Conservation (phyloP, 139 green algal species). For the Chlorella vulgaris region DNA sequence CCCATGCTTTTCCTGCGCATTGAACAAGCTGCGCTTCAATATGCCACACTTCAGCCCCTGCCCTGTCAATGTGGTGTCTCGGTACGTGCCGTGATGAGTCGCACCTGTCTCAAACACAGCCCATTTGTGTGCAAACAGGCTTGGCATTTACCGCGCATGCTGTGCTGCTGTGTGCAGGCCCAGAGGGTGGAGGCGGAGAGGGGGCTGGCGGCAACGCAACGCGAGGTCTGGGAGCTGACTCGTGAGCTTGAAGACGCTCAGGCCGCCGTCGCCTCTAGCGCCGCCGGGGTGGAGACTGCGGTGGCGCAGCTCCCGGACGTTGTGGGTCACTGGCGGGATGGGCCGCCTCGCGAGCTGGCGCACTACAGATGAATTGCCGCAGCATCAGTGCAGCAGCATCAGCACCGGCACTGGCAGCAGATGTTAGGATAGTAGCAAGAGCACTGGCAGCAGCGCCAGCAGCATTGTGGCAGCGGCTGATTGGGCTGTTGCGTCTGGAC, state of each 20-base stretch:
- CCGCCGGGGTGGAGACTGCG: not conserved
- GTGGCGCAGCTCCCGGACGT: not conserved
- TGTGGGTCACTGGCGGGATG: not conserved
- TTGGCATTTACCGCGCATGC: not conserved
- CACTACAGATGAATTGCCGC: not conserved
- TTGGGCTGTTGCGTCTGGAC: too few species aligned
- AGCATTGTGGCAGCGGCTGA: too few species aligned
- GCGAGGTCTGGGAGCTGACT: not conserved
- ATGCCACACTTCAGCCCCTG: not conserved
- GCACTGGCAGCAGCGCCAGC: too few species aligned
- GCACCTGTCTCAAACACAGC: not conserved
- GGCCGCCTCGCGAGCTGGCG: not conserved
- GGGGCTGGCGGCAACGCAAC: not conserved
- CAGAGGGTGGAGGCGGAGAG: not conserved
- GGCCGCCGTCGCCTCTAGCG: not conserved
- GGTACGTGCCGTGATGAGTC: too few species aligned
- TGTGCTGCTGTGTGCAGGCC: not conserved
- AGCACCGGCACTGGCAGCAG: not conserved
- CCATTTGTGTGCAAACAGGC: not conserved
- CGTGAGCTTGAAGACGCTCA: not conserved
- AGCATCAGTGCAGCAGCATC: not conserved
- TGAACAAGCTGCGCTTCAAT: not conserved
- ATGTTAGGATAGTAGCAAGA: too few species aligned
- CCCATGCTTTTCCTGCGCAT: too few species aligned
- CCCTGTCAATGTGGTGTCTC: too few species aligned